Evolutionary conservation across 345 rosid species (phyloP), one percentile per base, ranked within the genome.

Genomic region (Acer saccharum): DNA sequence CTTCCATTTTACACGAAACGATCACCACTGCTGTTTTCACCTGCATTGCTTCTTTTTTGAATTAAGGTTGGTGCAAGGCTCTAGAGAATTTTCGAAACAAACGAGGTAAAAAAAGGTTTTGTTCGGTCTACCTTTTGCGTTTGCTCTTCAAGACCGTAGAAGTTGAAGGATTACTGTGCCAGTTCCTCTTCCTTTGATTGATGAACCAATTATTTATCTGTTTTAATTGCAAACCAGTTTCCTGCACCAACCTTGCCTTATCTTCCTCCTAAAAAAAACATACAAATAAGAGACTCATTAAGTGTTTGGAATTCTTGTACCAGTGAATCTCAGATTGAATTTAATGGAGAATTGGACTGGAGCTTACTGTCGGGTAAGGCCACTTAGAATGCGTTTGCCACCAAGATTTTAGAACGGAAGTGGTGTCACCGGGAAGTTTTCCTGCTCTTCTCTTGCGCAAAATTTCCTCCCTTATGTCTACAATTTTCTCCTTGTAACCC

Each of bases 191-290:
- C 84, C 99, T 90, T 75, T 97, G 98, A 81, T 96, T 96, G 78
- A 96, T 96, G 80, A 96, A 96, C 99, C 99, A 96, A 76, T 96
- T 96, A 81, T 96, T 92, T 79, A 97, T 94, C 90, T 97, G 99
- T 81, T 97, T 97, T 80, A 97, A 78, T 73, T 97, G 98, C 85
- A 97, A 78, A 29, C 99, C 99, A 7, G 99, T 97, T 81, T 97
- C 99, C 72, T 94, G 95, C 61, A 97, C 99, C 87, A 97, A 72
- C 73, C 91, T 91, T n/a, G 84, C 92, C 91, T 97, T 97, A 74
- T 97, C 99, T 85, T 97, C 99, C 89, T 97, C 99, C 99, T 97
- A 87, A 62, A 69, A 69, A 76, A 6, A 55, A 60, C 69, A 80
- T 4, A 11, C 44, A 46, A 21, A 67, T 6, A 3, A n/a, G 65